Conservation (phyloP, 768 basidiomycete species). For the Hemileccinum impolitum region DNA sequence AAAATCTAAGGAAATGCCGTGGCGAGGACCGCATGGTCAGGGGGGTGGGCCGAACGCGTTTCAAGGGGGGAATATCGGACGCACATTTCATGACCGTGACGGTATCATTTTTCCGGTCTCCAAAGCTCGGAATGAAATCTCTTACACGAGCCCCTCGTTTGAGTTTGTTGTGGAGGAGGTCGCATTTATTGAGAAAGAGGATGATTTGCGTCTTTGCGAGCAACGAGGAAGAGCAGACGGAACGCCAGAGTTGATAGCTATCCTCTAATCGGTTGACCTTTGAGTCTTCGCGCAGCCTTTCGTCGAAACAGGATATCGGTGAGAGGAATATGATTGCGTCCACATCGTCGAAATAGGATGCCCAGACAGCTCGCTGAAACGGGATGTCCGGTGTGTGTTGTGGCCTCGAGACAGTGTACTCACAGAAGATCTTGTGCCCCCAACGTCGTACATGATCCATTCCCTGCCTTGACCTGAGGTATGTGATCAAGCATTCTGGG, state of each 20-base stretch:
- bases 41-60: not conserved
- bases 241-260: slow-evolving; percentile 71
- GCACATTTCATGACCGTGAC: slow-evolving; percentile 67
- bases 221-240: slow-evolving; percentile 66
- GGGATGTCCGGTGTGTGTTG: slow-evolving; percentile 7
- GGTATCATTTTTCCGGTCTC: slow-evolving; percentile 68
- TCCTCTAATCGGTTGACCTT: slow-evolving; percentile 74
- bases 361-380: slow-evolving; percentile 67
- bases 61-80: slow-evolving; percentile 23
- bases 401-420: slow-evolving; percentile 11
- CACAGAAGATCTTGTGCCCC: slow-evolving; percentile 69
- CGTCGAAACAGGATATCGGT: slow-evolving; percentile 78
- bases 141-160: slow-evolving; percentile 61
- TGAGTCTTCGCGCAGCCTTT: slow-evolving; percentile 67
- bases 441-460: slow-evolving; percentile 82
- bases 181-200: slow-evolving; percentile 65
- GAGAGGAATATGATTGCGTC: slow-evolving; percentile 80
- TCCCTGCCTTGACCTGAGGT: slow-evolving; percentile 57
- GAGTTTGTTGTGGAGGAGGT: slow-evolving; percentile 70
- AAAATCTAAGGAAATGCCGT: slow-evolving; percentile 70
- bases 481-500: not conserved
- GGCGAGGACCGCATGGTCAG: slow-evolving; percentile 12
- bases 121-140: slow-evolving; percentile 71
- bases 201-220: slow-evolving; percentile 53
- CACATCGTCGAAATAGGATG: slow-evolving; percentile 78